Evolutionary conservation across 345 rosid species (phyloP).

Genomic region (Hevea brasiliensis): DNA sequence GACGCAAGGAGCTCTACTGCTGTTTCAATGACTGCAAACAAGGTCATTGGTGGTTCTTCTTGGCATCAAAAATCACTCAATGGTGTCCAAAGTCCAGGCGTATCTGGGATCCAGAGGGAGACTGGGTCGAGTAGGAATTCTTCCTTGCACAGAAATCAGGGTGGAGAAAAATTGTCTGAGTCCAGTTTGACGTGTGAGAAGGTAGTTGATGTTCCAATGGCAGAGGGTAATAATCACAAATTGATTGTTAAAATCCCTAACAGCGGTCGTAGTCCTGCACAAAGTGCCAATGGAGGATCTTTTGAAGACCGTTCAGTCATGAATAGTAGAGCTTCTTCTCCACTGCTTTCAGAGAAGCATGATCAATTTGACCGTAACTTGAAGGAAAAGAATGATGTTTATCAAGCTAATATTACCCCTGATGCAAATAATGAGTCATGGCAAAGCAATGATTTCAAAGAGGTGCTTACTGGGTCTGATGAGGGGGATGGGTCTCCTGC

Average conservation of each 20-base stretch:
- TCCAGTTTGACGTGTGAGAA: constrained; percentile 54
- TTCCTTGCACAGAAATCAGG: constrained; percentile 46
- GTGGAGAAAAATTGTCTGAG: constrained; percentile 58
- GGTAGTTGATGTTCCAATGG: constrained; percentile 44
- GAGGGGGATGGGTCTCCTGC: constrained; percentile 56
- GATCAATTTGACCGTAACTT: constrained; percentile 30
- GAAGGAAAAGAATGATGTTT: constrained; percentile 40
- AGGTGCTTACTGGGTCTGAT: constrained; percentile 41
- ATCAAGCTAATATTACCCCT: constrained; percentile 36
- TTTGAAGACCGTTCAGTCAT: constrained; percentile 54
- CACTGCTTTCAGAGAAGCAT: constrained; percentile 54
- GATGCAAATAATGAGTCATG: constrained; percentile 56
- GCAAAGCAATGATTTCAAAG: constrained; percentile 65
- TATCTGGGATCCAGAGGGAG: constrained; percentile 48
- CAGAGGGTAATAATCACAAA: constrained; percentile 61
- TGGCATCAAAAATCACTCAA: constrained; percentile 57
- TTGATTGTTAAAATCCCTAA: constrained; percentile 74
- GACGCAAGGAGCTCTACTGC: constrained; percentile 62
- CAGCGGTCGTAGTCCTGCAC: constrained; percentile 72
- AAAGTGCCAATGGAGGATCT: constrained; percentile 64
- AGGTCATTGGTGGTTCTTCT: constrained; percentile 46
- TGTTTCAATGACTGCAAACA: constrained; percentile 48
- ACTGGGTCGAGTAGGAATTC: constrained; percentile 45
- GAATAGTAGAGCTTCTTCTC: constrained; percentile 65
- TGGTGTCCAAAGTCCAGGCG: constrained; percentile 45